Evolutionary conservation across 176 grass and related monocot species (phyloP).

Genomic region (Juncus effusus): DNA sequence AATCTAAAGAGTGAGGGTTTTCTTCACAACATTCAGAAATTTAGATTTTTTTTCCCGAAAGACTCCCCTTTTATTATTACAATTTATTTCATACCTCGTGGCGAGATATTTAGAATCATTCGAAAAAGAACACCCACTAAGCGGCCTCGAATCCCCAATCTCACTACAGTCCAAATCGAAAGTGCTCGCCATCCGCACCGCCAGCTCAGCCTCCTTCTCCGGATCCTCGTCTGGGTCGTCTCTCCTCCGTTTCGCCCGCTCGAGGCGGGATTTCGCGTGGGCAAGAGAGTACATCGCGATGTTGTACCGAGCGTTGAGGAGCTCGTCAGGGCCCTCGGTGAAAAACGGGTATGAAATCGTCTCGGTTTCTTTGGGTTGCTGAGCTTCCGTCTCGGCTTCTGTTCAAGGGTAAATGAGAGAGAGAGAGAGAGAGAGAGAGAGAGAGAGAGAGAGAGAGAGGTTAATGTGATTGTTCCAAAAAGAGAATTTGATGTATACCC

Average conservation of each 20-base stretch:
- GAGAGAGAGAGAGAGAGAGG: not conserved
- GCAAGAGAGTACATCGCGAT: constrained; percentile 60
- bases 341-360: constrained; percentile 82
- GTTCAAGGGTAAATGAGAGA: constrained; percentile 1
- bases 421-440: constrained; percentile 17
- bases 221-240: constrained; percentile 83
- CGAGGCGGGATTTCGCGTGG: constrained; percentile 55
- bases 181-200: constrained; percentile 50
- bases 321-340: constrained; percentile 69
- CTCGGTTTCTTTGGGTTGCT: constrained; percentile 38
- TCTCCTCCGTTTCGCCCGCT: constrained; percentile 60
- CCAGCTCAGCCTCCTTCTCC: constrained; percentile 62
- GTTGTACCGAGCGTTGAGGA: constrained; percentile 54
- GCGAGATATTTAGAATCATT: constrained; percentile 58
- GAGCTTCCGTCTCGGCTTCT: constrained; percentile 26
- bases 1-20: not conserved
- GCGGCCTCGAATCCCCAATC: constrained; percentile 83
- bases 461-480: no score
- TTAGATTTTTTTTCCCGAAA: not conserved
- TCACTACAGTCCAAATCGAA: constrained; percentile 89
- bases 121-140: constrained; percentile 86
- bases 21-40: not conserved
- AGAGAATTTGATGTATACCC: no score
- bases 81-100: constrained; percentile 45
- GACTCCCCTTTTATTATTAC: no score